Conservation (phyloP, 805 yeast species). For the Cyberlindnera xylosilytica region DNA sequence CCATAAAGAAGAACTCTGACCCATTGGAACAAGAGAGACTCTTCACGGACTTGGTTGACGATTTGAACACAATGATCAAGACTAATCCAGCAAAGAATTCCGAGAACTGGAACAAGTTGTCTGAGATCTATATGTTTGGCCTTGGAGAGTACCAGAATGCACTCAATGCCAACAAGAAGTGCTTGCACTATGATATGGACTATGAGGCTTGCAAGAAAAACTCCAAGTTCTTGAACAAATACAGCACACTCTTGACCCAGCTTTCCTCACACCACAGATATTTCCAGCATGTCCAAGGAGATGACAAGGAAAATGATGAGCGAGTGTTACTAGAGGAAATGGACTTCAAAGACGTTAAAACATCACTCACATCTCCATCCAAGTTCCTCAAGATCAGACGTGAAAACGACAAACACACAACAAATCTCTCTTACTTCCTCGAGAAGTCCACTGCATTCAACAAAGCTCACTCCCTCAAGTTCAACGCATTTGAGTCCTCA, state of each 20-base stretch:
- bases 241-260: constrained; percentile 31
- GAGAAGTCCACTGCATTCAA: constrained; percentile 19
- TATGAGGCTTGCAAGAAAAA: constrained; percentile 52
- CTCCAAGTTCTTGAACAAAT: constrained; percentile 50
- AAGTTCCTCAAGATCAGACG: constrained; percentile 23
- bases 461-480: constrained; percentile 13
- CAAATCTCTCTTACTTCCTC: constrained; percentile 21
- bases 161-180: constrained; percentile 52
- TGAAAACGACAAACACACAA: constrained; percentile 19
- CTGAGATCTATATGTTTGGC: constrained; percentile 46
- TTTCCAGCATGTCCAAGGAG: constrained; percentile 36
- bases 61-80: constrained; percentile 26
- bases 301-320: constrained; percentile 32
- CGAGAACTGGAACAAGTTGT: constrained; percentile 27
- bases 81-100: constrained; percentile 28
- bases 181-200: constrained; percentile 79
- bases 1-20: constrained; percentile 15
- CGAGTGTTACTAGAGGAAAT: constrained; percentile 39
- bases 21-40: constrained; percentile 20
- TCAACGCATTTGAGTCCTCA: constrained; percentile 26
- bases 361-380: constrained; percentile 29
- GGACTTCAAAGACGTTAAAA: constrained; percentile 38
- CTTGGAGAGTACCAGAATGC: constrained; percentile 52
- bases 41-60: constrained; percentile 24
- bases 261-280: constrained; percentile 42